Percentiles rank a stretch among this genome's conserved stretches.
Conservation (phyloP, 495 filamentous ascomycete genomes). For the Choiromyces venosus region DNA sequence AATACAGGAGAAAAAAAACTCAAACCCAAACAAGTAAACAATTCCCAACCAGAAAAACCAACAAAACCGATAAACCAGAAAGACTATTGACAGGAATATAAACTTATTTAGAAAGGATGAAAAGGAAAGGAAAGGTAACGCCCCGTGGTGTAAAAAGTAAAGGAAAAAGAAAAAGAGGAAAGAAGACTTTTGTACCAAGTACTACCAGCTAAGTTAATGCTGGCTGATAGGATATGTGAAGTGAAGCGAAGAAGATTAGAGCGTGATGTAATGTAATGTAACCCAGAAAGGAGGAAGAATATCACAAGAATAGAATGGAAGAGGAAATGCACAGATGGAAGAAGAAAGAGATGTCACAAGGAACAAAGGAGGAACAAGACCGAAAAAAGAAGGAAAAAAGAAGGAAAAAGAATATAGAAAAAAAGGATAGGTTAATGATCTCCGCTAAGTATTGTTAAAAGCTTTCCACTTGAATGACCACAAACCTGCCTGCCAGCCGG, state of each 20-base stretch:
- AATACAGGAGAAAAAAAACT: background rate
- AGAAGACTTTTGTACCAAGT: background rate
- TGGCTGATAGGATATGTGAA: too few species aligned
- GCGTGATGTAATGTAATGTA: background rate
- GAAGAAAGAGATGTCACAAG: background rate
- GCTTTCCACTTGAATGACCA: constrained; percentile 5
- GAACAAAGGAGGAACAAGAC: background rate
- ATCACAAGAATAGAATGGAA: constrained; percentile 3
- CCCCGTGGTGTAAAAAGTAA: too few species aligned
- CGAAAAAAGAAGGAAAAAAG: background rate
- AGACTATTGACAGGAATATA: background rate
- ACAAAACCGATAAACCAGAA: background rate
- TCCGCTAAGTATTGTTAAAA: constrained; percentile 9
- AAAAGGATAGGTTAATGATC: constrained; percentile 1
- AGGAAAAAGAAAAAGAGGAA: background rate
- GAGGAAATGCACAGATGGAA: background rate
- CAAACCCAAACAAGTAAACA: background rate
- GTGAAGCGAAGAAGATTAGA: too few species aligned
- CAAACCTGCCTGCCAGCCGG: constrained; percentile 1
- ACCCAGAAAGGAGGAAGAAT: background rate
- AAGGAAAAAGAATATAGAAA: background rate
- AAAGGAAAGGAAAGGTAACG: background rate
- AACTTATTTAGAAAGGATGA: background rate
- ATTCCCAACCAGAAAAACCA: background rate
- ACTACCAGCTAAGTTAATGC: too few species aligned